Evolutionary conservation across 208 protist species (phyloP).

Genomic region (Porcisia deanei): DNA sequence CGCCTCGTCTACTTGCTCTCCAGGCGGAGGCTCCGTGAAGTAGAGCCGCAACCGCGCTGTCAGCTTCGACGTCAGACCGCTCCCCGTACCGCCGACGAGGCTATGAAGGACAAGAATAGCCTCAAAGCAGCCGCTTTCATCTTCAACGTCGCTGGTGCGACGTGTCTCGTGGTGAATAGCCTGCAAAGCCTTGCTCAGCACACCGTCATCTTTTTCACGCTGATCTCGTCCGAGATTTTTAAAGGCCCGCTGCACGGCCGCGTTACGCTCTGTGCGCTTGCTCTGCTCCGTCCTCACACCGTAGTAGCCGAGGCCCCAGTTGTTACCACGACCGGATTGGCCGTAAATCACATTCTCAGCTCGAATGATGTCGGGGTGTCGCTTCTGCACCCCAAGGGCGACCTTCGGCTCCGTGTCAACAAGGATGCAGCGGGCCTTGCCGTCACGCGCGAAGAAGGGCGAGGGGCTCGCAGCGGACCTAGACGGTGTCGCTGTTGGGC

Average conservation of each 20-base stretch:
- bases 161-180: constrained; percentile 79
- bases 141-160: constrained; percentile 45
- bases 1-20: constrained; percentile 39
- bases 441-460: constrained; percentile 65
- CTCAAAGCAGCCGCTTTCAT: constrained; percentile 48
- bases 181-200: constrained; percentile 59
- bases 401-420: constrained; percentile 91
- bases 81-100: constrained; percentile 84
- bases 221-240: constrained; percentile 60
- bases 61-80: constrained; percentile 74
- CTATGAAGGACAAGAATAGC: constrained; percentile 85
- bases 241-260: constrained; percentile 46
- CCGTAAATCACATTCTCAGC: constrained; percentile 73
- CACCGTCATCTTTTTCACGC: constrained; percentile 55
- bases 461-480: background rate
- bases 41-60: constrained; percentile 83
- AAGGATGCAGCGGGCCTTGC: constrained; percentile 81
- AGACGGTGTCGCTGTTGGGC: background rate
- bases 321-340: constrained; percentile 85
- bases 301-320: constrained; percentile 89
- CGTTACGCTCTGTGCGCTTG: constrained; percentile 44
- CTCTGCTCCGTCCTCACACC: constrained; percentile 50
- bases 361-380: constrained; percentile 58
- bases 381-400: constrained; percentile 57
- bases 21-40: constrained; percentile 64